phyloP scores from a whole-genome alignment of 2,329 filamentous ascomycete genomes.

The Fusarium zealandicum region DNA sequence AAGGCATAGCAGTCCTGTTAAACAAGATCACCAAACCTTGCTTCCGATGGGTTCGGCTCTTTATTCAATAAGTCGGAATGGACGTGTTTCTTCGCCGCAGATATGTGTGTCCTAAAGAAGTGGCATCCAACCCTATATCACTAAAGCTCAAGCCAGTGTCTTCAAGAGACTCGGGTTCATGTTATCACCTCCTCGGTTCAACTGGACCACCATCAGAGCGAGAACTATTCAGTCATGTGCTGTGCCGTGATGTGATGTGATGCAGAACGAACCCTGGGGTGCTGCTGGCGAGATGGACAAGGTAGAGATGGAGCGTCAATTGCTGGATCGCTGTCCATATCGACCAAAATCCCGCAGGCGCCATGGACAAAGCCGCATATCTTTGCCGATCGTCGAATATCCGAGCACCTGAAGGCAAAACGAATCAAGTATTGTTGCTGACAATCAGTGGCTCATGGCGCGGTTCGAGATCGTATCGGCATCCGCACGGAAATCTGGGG shows the following conservation, averaged over 20 bases:
- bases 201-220: too few relatives aligned
- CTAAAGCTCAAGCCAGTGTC: too few relatives aligned
- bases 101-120: too few relatives aligned
- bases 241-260: not conserved
- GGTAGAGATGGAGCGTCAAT: not conserved
- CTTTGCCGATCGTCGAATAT: constrained; percentile 2
- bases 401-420: constrained; percentile 5
- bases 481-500: not conserved
- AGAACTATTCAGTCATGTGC: too few relatives aligned
- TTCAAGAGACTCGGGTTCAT: too few relatives aligned
- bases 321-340: not conserved
- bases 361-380: not conserved
- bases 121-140: too few relatives aligned
- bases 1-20: not conserved
- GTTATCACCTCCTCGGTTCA: too few relatives aligned
- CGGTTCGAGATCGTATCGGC: constrained; percentile 10
- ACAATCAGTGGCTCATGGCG: constrained; percentile 3
- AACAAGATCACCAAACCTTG: not conserved
- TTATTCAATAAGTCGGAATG: not conserved
- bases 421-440: constrained; percentile 3
- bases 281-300: not conserved
- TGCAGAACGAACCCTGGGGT: not conserved
- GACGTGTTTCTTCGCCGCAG: too few relatives aligned
- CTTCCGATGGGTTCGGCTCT: not conserved
- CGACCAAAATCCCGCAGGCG: not conserved